Percentiles rank a stretch among this genome's conserved stretches.
phyloP scores from a whole-genome alignment of 768 basidiomycete species.

The Suillus spraguei region DNA sequence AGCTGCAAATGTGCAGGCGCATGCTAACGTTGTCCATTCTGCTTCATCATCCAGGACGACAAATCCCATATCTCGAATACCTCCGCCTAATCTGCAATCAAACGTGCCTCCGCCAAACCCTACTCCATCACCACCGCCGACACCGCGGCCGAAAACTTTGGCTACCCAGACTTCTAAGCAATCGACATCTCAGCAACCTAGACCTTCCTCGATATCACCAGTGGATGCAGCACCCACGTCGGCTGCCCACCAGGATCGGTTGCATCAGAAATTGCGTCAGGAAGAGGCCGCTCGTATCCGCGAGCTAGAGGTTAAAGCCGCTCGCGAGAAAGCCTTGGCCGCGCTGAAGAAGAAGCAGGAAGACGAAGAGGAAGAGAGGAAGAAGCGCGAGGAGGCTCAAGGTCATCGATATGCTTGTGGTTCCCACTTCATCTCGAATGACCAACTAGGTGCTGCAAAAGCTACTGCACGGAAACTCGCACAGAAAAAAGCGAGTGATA shows the following conservation, averaged over 20 bases:
- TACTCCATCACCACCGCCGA: background rate
- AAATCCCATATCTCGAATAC: background rate
- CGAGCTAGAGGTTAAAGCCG: too few relatives aligned
- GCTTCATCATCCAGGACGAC: background rate
- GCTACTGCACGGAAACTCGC: slow-evolving; percentile 17
- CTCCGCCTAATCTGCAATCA: slow-evolving; percentile 7
- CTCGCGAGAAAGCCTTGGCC: too few relatives aligned
- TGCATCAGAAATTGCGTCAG: slow-evolving; percentile 46
- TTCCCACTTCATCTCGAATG: too few relatives aligned
- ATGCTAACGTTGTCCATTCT: background rate
- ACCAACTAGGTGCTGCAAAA: background rate
- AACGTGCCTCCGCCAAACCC: slow-evolving; percentile 6
- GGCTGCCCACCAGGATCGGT: slow-evolving; percentile 51
- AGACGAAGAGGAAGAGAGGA: too few relatives aligned
- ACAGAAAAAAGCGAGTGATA: slow-evolving; percentile 21
- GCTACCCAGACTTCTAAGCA: background rate
- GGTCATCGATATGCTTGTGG: too few relatives aligned
- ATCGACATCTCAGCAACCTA: background rate
- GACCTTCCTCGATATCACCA: background rate
- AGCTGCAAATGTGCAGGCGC: too few relatives aligned
- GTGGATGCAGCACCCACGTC: slow-evolving; percentile 23
- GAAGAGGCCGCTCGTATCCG: too few relatives aligned
- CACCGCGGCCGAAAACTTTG: background rate
- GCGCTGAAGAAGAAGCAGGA: too few relatives aligned
- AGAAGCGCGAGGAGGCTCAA: too few relatives aligned